phyloP scores from a whole-genome alignment of 352 stramenopile genomes.

The Phytophthora capsici region DNA sequence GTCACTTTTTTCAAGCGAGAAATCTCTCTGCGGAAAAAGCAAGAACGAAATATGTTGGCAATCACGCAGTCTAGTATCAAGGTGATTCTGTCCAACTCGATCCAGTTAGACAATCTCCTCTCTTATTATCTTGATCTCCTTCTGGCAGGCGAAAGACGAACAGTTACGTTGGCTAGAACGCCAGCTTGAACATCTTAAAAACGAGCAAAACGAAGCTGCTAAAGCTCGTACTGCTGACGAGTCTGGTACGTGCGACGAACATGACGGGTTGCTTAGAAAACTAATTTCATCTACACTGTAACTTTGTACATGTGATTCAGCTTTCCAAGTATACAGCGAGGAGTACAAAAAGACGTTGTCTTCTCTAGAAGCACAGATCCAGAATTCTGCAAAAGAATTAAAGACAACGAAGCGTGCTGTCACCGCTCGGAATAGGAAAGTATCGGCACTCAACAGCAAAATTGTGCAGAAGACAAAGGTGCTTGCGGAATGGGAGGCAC shows the following conservation, averaged over 20 bases:
- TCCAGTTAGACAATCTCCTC: slow-evolving; percentile 2
- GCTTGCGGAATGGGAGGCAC: slow-evolving; percentile 30
- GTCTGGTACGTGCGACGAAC: slow-evolving; percentile 20
- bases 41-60: slow-evolving; percentile 40
- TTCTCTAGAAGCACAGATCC: slow-evolving; percentile 32
- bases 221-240: slow-evolving; percentile 30
- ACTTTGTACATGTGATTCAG: slow-evolving; percentile 9
- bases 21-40: slow-evolving; percentile 36
- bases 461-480: slow-evolving; percentile 25
- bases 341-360: slow-evolving; percentile 24
- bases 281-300: neutral
- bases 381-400: slow-evolving; percentile 26
- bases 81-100: slow-evolving; percentile 17
- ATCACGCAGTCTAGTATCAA: slow-evolving; percentile 46
- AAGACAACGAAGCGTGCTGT: slow-evolving; percentile 35
- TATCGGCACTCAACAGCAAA: slow-evolving; percentile 30
- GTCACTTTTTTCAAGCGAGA: slow-evolving; percentile 42
- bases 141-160: slow-evolving; percentile 43
- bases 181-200: slow-evolving; percentile 40
- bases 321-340: slow-evolving; percentile 17
- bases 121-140: neutral
- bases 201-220: slow-evolving; percentile 33
- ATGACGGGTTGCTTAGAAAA: neutral
- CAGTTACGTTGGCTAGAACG: slow-evolving; percentile 51
- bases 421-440: slow-evolving; percentile 27